phyloP scores from a whole-genome alignment of 768 basidiomycete genomes.

The Botryobasidium botryosum region DNA sequence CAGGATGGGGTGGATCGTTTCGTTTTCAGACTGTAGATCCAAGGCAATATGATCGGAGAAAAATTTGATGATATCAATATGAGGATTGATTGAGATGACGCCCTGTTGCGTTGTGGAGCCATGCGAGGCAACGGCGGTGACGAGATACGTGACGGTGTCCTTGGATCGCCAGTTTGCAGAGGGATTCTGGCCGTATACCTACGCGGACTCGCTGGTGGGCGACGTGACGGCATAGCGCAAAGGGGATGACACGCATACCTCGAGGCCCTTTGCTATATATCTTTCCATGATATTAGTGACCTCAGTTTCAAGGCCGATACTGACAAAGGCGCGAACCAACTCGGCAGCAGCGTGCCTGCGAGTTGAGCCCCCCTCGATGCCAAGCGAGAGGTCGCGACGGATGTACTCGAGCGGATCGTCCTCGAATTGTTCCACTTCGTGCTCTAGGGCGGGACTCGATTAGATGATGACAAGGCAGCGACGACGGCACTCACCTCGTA shows the following conservation, averaged over 20 bases:
- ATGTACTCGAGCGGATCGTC: slow-evolving; percentile 95
- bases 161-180: slow-evolving; percentile 73
- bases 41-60: slow-evolving; percentile 83
- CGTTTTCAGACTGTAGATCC: slow-evolving; percentile 58
- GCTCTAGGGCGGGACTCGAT: slow-evolving; percentile 27
- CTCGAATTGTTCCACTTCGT: slow-evolving; percentile 90
- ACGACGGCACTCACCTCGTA: slow-evolving; percentile 33
- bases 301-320: slow-evolving; percentile 57
- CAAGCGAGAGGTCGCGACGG: slow-evolving; percentile 58
- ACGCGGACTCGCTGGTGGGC: background rate
- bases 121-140: slow-evolving; percentile 85
- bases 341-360: slow-evolving; percentile 88
- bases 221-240: background rate
- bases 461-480: background rate
- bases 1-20: slow-evolving; percentile 69
- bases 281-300: slow-evolving; percentile 73
- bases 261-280: slow-evolving; percentile 68
- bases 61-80: slow-evolving; percentile 89
- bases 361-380: slow-evolving; percentile 61
- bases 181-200: slow-evolving; percentile 38
- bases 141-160: slow-evolving; percentile 80
- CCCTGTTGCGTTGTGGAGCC: slow-evolving; percentile 85
- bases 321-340: slow-evolving; percentile 80
- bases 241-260: slow-evolving; percentile 16
- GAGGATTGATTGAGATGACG: slow-evolving; percentile 80